Evolutionary conservation across 352 stramenopile species (phyloP).

Genomic region (Blastocystis sp.): DNA sequence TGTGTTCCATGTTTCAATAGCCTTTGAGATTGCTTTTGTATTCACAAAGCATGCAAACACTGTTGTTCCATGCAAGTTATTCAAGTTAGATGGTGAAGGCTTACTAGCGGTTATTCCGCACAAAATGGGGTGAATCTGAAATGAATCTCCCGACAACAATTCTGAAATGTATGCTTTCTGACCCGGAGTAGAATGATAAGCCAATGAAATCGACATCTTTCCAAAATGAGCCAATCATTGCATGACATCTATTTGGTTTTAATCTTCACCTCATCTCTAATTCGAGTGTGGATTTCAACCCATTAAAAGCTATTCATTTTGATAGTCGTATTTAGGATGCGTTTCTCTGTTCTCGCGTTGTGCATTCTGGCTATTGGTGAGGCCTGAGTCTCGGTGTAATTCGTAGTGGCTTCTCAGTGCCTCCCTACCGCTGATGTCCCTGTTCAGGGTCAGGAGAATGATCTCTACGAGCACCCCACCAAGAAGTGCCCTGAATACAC

Average conservation of each 20-base stretch:
- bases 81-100: too few species aligned
- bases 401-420: not conserved
- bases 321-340: not conserved
- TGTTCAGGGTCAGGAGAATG: not conserved
- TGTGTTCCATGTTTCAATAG: too few species aligned
- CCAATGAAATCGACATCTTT: not conserved
- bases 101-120: too few species aligned
- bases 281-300: not conserved
- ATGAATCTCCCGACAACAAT: not conserved
- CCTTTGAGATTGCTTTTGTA: too few species aligned
- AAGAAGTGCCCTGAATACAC: not conserved
- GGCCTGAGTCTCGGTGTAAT: not conserved
- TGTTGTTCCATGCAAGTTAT: too few species aligned
- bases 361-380: not conserved
- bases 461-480: not conserved
- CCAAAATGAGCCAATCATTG: not conserved
- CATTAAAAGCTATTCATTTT: not conserved
- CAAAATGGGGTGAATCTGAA: not conserved
- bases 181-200: not conserved
- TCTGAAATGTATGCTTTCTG: not conserved
- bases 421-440: not conserved
- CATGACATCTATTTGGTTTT: not conserved
- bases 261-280: not conserved
- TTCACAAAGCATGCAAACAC: too few species aligned
- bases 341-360: not conserved